Percentiles rank a stretch among this genome's conserved stretches.
These are phyloP conservation scores for Hirsutella thompsonii DNA, from an alignment of 2,329 filamentous ascomycete species.

Conservation along the genomic window DNA sequence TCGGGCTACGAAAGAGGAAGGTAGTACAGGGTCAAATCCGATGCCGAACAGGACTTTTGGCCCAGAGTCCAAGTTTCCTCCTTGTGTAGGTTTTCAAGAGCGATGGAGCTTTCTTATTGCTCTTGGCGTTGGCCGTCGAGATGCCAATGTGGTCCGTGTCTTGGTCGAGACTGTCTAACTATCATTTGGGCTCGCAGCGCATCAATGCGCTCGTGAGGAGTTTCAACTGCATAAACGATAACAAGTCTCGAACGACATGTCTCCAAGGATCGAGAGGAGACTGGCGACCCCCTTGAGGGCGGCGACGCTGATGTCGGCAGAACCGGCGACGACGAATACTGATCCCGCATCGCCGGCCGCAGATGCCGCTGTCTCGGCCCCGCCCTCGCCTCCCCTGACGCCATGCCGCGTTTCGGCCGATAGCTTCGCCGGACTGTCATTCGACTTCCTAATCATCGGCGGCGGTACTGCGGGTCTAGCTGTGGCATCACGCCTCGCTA, in stretches of 20 bases:
- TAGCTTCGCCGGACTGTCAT: slow-evolving; percentile 12
- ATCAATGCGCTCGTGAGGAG: too few species aligned
- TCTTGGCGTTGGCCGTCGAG: too few species aligned
- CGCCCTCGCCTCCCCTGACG: not conserved
- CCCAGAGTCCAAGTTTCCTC: not conserved
- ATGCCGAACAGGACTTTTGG: not conserved
- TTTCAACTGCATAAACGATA: too few species aligned
- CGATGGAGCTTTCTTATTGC: too few species aligned
- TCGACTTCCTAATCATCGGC: slow-evolving; percentile 32
- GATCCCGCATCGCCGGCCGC: not conserved
- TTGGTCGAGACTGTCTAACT: too few species aligned
- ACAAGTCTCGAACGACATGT: too few species aligned
- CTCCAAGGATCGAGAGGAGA: too few species aligned
- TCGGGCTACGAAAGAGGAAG: not conserved
- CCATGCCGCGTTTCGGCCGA: slow-evolving; percentile 4
- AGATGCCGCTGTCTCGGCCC: not conserved
- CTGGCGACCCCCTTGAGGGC: not conserved
- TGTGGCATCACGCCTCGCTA: slow-evolving; percentile 32
- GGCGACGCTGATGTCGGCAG: not conserved
- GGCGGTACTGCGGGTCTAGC: slow-evolving; percentile 42
- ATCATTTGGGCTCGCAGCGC: too few species aligned
- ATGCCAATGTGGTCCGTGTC: too few species aligned
- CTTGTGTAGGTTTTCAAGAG: too few species aligned
- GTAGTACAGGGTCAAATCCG: not conserved
- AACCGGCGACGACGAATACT: not conserved